Evolutionary conservation across 164 flowering plant genomes (phyloP).

Genomic region (Saururus chinensis): DNA sequence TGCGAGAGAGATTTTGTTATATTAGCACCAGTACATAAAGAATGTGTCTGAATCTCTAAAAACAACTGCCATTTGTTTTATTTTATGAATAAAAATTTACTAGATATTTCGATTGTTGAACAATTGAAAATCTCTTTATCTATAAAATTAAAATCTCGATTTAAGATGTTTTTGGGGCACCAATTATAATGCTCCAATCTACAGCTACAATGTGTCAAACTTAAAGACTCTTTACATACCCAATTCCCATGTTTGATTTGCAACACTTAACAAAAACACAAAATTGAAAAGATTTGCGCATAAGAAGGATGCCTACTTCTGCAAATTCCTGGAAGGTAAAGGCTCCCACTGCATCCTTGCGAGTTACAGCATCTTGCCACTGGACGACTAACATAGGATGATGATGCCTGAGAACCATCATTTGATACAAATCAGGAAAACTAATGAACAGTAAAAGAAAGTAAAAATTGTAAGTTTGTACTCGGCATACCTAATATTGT

Average conservation of each 20-base stretch:
- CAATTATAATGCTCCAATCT: too few species aligned
- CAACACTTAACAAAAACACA: not conserved
- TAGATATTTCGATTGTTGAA: too few species aligned
- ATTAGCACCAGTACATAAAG: too few species aligned
- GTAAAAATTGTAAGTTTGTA: not conserved
- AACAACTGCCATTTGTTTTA: too few species aligned
- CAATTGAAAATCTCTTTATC: too few species aligned
- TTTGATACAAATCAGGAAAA: not conserved
- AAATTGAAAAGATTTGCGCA: not conserved
- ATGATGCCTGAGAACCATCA: slow-evolving; percentile 42
- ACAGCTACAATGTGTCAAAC: not conserved
- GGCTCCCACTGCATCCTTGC: slow-evolving; percentile 54
- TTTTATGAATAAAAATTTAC: too few species aligned
- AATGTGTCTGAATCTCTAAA: too few species aligned
- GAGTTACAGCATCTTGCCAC: slow-evolving; percentile 84
- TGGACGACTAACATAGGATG: slow-evolving; percentile 78
- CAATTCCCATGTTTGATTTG: not conserved
- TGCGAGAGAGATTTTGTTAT: too few species aligned
- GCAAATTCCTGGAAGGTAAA: slow-evolving; percentile 66
- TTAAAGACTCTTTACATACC: not conserved
- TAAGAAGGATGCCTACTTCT: slow-evolving; percentile 31
- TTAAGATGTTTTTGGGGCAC: too few species aligned
- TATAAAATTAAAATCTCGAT: too few species aligned
- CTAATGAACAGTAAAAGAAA: not conserved
- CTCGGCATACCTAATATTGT: slow-evolving; percentile 49